Percentiles rank a stretch among this genome's conserved stretches.
Evolutionary conservation across 441 rosid genomes (phyloP).

Genomic region (Sinapis alba): DNA sequence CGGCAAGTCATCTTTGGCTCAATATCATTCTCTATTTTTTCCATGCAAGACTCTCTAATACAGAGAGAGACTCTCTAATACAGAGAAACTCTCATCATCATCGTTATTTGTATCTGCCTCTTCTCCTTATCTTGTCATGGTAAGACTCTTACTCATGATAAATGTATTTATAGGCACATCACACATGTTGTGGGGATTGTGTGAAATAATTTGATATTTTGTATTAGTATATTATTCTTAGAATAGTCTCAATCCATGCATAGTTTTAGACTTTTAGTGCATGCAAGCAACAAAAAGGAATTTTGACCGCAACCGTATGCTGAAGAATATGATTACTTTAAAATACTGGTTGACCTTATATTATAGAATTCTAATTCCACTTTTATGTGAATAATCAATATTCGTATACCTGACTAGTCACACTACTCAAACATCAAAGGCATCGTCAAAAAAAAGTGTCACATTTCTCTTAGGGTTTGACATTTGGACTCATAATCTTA

Average conservation of each 20-base stretch:
- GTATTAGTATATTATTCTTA: neutral
- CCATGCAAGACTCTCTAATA: neutral
- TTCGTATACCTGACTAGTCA: slow-evolving; percentile 15
- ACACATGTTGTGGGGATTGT: neutral
- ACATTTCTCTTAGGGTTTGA: neutral
- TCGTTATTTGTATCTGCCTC: neutral
- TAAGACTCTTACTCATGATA: slow-evolving; percentile 2
- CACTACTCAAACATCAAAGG: neutral
- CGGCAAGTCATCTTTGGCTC: slow-evolving; percentile 3
- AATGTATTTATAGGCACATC: slow-evolving; percentile 21
- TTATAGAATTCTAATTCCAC: slow-evolving; percentile 7
- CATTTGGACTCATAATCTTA: neutral
- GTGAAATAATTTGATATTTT: neutral
- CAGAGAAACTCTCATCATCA: neutral
- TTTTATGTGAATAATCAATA: slow-evolving; percentile 14
- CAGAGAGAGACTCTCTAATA: neutral
- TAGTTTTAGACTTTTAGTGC: neutral
- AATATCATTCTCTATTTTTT: neutral
- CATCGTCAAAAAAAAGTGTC: neutral
- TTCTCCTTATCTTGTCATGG: neutral
- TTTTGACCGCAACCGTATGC: slow-evolving; percentile 17
- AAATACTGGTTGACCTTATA: slow-evolving; percentile 28
- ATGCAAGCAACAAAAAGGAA: slow-evolving; percentile 22
- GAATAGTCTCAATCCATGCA: slow-evolving; percentile 7
- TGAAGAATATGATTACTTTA: slow-evolving; percentile 12